Evolutionary conservation across 73 alveolate genomes (phyloP), one percentile per base, ranked within the genome.

Genomic region (Blepharisma stoltei): DNA sequence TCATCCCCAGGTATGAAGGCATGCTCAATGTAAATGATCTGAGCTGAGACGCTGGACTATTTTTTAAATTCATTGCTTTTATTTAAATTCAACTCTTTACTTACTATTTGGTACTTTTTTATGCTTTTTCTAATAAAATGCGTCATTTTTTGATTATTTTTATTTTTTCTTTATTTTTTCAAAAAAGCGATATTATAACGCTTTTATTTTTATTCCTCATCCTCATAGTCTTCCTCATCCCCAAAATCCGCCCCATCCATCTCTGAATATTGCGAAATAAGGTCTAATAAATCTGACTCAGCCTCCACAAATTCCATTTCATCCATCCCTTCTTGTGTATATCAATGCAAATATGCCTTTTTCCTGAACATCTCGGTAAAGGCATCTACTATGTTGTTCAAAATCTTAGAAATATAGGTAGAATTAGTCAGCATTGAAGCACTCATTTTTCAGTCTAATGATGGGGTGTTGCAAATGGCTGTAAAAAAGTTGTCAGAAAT

Each of bases 241-340:
- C 41, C 41, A 3, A 32, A 52, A 52, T 52, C 88, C 85, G 54
- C 54, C 88, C 81, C 92, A 67, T 85, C 90, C 83, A 75, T 85
- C 92, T 80, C 77, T 85, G 54, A 82, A 85, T 85, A 86, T 80
- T 86, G 92, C 27, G 87, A 55, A 32, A 86, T 88, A 23, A 86
- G 77, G 60, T 86, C 93, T 48, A 77, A 46, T 54, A 84, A 60
- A 78, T 84, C 77, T 11, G 86, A 49, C 54, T 75, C 89, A 65
- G 92, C 89, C 67, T 80, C 92, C 67, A 86, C 53, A 78, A 79
- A 79, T 77, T 85, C 94, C 83, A 78, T 70, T 69, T 85, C 89
- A 69, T 85, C 94, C 88, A 83, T 84, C 38, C 91, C 91, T 81
- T 83, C 91, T 54, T 69, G 70, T n/a, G 86, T 54, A 49, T 73